These are phyloP conservation scores for Vachellia pachyceras DNA, from an alignment of 306 rosid species.

Conservation along the genomic window DNA sequence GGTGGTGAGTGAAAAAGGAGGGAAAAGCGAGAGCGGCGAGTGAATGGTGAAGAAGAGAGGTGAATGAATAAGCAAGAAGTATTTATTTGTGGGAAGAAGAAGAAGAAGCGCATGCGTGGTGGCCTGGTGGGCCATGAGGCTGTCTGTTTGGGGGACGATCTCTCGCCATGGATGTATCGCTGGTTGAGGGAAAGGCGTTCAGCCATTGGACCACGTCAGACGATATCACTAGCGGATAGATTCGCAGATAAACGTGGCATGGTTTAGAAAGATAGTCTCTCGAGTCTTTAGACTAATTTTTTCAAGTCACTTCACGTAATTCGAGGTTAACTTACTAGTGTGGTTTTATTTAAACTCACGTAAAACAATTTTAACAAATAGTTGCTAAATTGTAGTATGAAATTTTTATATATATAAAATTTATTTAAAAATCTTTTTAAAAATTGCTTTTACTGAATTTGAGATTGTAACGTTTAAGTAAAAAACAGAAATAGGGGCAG, in stretches of 20 bases:
- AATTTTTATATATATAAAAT: too few species aligned
- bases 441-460: too few species aligned
- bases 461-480: too few species aligned
- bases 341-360: too few species aligned
- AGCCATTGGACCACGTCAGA: slow-evolving; percentile 80
- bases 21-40: not conserved
- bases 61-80: slow-evolving; percentile 8
- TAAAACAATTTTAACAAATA: too few species aligned
- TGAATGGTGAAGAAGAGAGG: slow-evolving; percentile 8
- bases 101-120: not conserved
- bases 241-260: slow-evolving; percentile 26
- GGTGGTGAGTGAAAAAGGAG: not conserved
- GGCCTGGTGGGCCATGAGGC: not conserved
- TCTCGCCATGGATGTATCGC: not conserved
- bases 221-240: slow-evolving; percentile 67
- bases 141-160: not conserved
- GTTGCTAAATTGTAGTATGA: not conserved
- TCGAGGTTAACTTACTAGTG: too few species aligned
- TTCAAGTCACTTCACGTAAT: too few species aligned
- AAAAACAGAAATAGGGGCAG: too few species aligned
- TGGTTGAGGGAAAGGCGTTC: too few species aligned
- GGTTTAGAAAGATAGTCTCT: too few species aligned
- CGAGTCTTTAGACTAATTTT: too few species aligned
- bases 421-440: too few species aligned
- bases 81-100: slow-evolving; percentile 16